Conservation (phyloP, 179 eudicot species). For the Sideroxylon spinosum region DNA sequence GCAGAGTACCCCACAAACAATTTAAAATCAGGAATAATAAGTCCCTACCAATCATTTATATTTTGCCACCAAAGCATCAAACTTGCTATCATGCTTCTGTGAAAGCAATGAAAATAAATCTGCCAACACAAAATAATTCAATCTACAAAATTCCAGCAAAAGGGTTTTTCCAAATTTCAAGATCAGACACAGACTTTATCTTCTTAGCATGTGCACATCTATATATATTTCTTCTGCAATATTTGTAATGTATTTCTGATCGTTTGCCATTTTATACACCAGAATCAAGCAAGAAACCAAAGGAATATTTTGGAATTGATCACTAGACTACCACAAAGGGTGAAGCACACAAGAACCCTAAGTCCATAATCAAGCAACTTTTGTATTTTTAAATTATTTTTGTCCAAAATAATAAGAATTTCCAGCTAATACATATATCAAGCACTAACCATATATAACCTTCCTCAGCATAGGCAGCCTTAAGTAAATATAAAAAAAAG, state of each 20-base stretch:
- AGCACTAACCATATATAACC: background rate
- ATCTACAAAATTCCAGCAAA: background rate
- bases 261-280: background rate
- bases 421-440: background rate
- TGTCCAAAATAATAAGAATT: background rate
- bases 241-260: background rate
- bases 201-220: background rate
- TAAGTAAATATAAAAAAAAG: background rate
- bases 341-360: slow-evolving; percentile 10
- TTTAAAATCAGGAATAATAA: background rate
- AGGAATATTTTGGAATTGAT: background rate
- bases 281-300: background rate
- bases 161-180: background rate
- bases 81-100: background rate
- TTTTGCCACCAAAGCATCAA: slow-evolving; percentile 7
- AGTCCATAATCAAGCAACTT: background rate
- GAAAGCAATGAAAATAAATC: background rate
- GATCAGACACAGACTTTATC: background rate
- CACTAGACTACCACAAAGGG: background rate
- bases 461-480: background rate
- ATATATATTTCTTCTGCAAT: background rate
- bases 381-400: background rate
- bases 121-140: background rate
- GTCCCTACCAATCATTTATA: slow-evolving; percentile 24
- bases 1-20: slow-evolving; percentile 6